Conservation (phyloP, 805 yeast species). For the Candida tibetensis region DNA sequence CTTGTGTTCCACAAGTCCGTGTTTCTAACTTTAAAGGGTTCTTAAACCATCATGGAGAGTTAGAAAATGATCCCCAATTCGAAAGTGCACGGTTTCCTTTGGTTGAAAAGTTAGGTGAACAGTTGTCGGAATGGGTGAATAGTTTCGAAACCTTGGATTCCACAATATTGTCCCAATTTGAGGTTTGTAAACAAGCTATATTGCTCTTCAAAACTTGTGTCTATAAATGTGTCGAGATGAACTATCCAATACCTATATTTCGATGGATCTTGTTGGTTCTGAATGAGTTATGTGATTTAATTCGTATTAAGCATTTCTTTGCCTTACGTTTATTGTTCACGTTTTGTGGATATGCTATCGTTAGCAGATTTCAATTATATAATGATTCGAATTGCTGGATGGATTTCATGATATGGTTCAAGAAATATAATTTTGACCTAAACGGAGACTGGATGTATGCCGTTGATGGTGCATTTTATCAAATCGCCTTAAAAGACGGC, state of each 20-base stretch:
- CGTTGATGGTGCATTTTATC: constrained; percentile 13
- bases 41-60: not conserved
- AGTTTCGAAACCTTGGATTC: constrained; percentile 1
- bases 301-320: constrained; percentile 19
- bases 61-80: not conserved
- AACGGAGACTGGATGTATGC: constrained; percentile 13
- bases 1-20: not conserved
- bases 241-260: constrained; percentile 32
- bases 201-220: constrained; percentile 13
- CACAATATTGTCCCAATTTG: not conserved
- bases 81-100: constrained; percentile 6
- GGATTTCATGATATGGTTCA: constrained; percentile 22
- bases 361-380: constrained; percentile 21
- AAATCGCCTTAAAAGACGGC: not conserved
- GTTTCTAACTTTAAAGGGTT: constrained; percentile 3
- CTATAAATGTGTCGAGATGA: constrained; percentile 11
- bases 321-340: constrained; percentile 26
- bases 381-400: constrained; percentile 26
- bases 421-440: constrained; percentile 8
- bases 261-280: constrained; percentile 22
- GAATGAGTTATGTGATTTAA: constrained; percentile 15
- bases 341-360: constrained; percentile 18
- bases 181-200: constrained; percentile 8
- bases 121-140: constrained; percentile 3
- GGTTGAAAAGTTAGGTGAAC: constrained; percentile 6